Evolutionary conservation across 108 stramenopile genomes (phyloP), one percentile per base, ranked within the genome.

Genomic region (Skeletonema marinoi): DNA sequence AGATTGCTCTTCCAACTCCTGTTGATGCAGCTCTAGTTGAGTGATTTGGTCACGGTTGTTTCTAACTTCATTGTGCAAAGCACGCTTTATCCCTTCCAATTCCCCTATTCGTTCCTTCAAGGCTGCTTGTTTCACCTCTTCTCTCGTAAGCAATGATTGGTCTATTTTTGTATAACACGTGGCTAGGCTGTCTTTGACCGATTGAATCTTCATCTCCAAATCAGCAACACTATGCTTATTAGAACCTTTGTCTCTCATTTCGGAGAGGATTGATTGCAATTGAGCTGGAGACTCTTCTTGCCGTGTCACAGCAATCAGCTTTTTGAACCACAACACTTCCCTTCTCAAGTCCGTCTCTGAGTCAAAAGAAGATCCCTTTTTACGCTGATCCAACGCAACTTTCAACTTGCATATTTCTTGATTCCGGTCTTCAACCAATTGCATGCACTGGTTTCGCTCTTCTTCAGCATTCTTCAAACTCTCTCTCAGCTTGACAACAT

Each of bases 391-490:
- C 21, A 77, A 30, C 0, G 14, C 39, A 62, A 36, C 54, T n/a
- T 68, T 54, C 60, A 83, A 64, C 50, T 71, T 60, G 60, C 51
- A 36, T 35, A 83, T 83, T 19, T 83, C 82, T 30, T 74, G 72
- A 66, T 73, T 73, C 29, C 82, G 75, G 14, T 72, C 76, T 35
- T 83, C 82, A 8, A 83, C 82, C 68, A 70, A 73, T 65, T 65
- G 62, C 68, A 77, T 70, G 38, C 68, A 42, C 9, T 59, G 48
- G 35, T 83, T 83, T 51, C 76, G 73, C 54, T 83, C 70, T 7
- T 60, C 66, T 73, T 83, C 82, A 4, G 72, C 71, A 25, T 74
- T 39, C 65, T 54, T 60, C 36, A 85, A 44, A 44, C 31, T 62
- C 46, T 54, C 64, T 54, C 81, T 76, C 63, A 81, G 19, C 60